phyloP scores from a whole-genome alignment of 768 basidiomycete species.

The Lentinula lateritia region DNA sequence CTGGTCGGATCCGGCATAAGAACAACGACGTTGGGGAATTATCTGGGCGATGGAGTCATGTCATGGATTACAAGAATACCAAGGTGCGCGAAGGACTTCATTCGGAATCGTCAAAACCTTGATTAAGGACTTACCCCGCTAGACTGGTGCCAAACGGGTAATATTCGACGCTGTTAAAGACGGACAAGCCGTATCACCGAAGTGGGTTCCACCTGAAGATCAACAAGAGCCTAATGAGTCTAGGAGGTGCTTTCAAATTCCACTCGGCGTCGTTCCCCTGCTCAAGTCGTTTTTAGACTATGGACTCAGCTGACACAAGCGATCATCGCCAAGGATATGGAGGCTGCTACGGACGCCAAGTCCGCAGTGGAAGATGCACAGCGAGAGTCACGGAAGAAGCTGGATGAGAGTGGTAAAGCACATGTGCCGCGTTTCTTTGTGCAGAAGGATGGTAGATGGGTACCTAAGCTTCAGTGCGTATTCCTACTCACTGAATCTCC shows the following conservation, averaged over 20 bases:
- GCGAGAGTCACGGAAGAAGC: conserved; percentile 66
- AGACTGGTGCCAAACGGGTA: conserved; percentile 67
- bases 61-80: conserved; percentile 77
- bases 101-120: background rate
- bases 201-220: conserved; percentile 78
- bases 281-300: conserved; percentile 35
- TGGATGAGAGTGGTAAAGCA: conserved; percentile 67
- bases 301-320: conserved; percentile 85
- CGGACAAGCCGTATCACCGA: conserved; percentile 68
- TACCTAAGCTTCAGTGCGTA: conserved; percentile 70
- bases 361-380: conserved; percentile 87
- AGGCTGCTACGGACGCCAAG: conserved; percentile 89
- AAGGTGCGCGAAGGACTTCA: conserved; percentile 40
- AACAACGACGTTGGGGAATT: conserved; percentile 76
- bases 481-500: background rate
- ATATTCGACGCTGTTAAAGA: conserved; percentile 83
- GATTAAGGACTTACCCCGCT: background rate
- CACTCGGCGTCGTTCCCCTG: background rate
- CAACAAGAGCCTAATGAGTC: conserved; percentile 92
- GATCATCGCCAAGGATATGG: conserved; percentile 87
- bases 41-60: conserved; percentile 83
- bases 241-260: conserved; percentile 46
- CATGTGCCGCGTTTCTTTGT: conserved; percentile 83
- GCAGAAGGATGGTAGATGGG: conserved; percentile 70
- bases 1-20: conserved; percentile 69